Conservation (phyloP, 2,329 filamentous ascomycete species). For the Apiospora koreana region DNA sequence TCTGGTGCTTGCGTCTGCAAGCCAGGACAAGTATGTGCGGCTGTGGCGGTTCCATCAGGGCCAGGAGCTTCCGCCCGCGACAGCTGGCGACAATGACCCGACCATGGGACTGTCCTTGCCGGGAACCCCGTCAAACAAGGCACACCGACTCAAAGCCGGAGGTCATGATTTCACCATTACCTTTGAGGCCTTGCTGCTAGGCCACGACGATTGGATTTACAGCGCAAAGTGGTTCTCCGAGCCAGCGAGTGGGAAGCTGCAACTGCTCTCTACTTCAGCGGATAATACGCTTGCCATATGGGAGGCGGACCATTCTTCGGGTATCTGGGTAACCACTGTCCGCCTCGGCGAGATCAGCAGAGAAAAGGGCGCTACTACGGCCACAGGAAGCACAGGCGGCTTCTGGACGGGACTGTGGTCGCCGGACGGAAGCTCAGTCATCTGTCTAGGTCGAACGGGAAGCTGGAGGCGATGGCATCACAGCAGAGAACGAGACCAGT, state of each 20-base stretch:
- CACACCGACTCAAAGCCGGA: constrained; percentile 68
- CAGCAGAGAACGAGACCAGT: constrained; percentile 61
- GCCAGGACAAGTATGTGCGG: constrained; percentile 95
- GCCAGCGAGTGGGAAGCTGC: constrained; percentile 53
- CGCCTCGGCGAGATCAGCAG: constrained; percentile 91
- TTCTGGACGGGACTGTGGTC: constrained; percentile 98
- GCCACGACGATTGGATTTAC: constrained; percentile 99
- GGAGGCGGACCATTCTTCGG: constrained; percentile 80
- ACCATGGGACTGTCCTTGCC: constrained; percentile 58
- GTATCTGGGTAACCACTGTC: constrained; percentile 86
- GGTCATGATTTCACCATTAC: constrained; percentile 74
- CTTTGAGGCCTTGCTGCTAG: constrained; percentile 90
- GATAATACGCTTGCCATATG: constrained; percentile 95
- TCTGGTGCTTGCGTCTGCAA: constrained; percentile 84
- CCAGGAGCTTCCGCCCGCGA: constrained; percentile 60
- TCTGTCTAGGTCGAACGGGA: constrained; percentile 85
- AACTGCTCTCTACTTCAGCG: constrained; percentile 85
- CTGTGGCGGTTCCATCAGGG: constrained; percentile 85
- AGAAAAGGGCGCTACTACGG: constrained; percentile 94
- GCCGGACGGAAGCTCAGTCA: constrained; percentile 71
- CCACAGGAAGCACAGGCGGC: constrained; percentile 91
- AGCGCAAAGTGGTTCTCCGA: constrained; percentile 73
- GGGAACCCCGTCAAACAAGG: constrained; percentile 84
- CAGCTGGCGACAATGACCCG: constrained; percentile 56
- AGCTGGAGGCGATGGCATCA: constrained; percentile 89